phyloP scores from a whole-genome alignment of 2,329 filamentous ascomycete genomes.

The Exophiala sideris region DNA sequence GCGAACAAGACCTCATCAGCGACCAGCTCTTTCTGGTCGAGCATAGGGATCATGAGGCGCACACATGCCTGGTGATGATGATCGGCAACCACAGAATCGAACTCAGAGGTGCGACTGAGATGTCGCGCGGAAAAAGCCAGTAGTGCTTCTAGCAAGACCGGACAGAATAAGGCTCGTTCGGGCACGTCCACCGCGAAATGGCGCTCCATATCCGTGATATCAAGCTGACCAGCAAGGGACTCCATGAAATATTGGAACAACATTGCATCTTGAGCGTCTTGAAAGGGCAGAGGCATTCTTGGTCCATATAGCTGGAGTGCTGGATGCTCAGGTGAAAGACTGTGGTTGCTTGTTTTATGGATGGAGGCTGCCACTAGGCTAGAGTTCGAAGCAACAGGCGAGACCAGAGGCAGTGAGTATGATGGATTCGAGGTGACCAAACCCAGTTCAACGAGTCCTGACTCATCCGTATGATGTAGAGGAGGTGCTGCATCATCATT shows the following conservation, averaged over 20 bases:
- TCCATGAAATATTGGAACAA: neutral
- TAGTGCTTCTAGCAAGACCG: slow-evolving; percentile 41
- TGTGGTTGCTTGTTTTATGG: neutral
- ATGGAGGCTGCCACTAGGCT: neutral
- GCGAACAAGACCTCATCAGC: slow-evolving; percentile 41
- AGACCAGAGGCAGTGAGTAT: neutral
- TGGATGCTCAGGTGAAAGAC: neutral
- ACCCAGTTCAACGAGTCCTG: neutral
- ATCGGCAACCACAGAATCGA: slow-evolving; percentile 42
- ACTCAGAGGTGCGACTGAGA: slow-evolving; percentile 38
- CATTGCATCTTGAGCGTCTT: slow-evolving; percentile 9
- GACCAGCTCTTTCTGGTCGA: slow-evolving; percentile 39
- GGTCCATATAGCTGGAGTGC: neutral
- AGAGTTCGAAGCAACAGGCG: neutral
- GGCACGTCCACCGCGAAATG: slow-evolving; percentile 31
- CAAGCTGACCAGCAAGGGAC: slow-evolving; percentile 23
- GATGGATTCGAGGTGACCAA: neutral
- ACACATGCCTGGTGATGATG: slow-evolving; percentile 43
- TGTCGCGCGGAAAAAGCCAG: slow-evolving; percentile 43
- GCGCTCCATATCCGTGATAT: slow-evolving; percentile 29
- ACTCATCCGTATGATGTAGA: neutral
- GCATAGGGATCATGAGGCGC: slow-evolving; percentile 39
- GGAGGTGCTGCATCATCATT: neutral
- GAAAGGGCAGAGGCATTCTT: slow-evolving; percentile 4
- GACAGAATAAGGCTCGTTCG: slow-evolving; percentile 26